Evolutionary conservation across 192 early-diverging fungal species (phyloP), one percentile per base, ranked within the genome.

Genomic region (Backusella parvicylindrica): DNA sequence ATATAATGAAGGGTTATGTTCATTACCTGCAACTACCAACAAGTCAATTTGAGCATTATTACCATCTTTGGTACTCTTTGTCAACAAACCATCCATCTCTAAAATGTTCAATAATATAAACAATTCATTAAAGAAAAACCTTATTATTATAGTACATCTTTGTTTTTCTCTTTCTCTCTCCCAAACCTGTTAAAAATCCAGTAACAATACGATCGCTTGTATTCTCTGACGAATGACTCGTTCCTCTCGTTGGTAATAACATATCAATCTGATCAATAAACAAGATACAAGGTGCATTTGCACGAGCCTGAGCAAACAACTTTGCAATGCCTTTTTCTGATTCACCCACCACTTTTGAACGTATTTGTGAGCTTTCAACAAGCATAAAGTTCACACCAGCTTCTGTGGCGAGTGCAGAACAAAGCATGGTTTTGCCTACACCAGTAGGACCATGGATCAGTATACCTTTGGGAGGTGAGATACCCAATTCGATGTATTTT

Each of bases 311-410:
- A 2, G 89, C 83, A 88, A 99, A 99, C 70, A 97, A 81, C 6
- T 85, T 87, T 7, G 92, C 90, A 78, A 99, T 92, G 40, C 90
- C 90, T 67, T 91, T 87, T 73, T 99, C 97, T 0, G 95, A 93
- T 81, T 97, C 95, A 47, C 97, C 97, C n/a, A 99, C 94, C 26
- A 97, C 79, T 80, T 96, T 96, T 30, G 95, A 97, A 64, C 93
- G 86, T 33, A 99, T 80, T 81, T 94, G 92, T 1, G 96, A 89
- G 38, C 93, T 86, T 73, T 95, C 95, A 1, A 96, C 92, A 71
- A 91, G 86, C 78, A 98, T 91, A 73, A 91, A 92, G 64, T 94
- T 94, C 73, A 97, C 87, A 8, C 92, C 93, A 16, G 91, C 73
- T 81, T 93, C 93, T 21, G 88, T 80, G 4, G 93, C 91, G 21